Evolutionary conservation across 1,284 basidiomycete species (phyloP).

Genomic region (Ganoderma lingzhi): DNA sequence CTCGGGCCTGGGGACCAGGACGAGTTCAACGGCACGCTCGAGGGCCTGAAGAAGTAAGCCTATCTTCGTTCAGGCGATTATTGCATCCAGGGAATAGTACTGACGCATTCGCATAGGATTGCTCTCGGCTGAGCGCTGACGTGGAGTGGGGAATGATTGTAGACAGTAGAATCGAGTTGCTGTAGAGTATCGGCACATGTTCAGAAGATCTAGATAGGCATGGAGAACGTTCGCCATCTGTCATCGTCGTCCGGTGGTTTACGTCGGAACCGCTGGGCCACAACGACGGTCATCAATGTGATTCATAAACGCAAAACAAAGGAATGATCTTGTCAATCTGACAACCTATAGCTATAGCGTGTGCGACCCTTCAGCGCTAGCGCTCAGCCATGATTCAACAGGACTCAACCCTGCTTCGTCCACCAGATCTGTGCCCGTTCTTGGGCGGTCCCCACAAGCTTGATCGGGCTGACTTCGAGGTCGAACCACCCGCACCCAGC

Average conservation of each 20-base stretch:
- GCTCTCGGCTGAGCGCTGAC: not conserved
- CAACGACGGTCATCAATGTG: not conserved
- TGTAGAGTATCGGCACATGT: not conserved
- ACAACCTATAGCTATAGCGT: not conserved
- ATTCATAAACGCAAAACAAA: not conserved
- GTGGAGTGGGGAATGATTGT: not conserved
- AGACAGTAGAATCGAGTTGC: not conserved
- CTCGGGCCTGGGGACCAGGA: conserved; percentile 65
- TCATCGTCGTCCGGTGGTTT: not conserved
- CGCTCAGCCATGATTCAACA: not conserved
- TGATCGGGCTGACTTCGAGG: not conserved
- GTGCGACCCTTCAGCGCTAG: not conserved
- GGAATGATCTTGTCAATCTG: not conserved
- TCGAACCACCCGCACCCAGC: conserved; percentile 1
- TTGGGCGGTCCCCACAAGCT: not conserved
- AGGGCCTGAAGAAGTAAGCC: conserved; percentile 43
- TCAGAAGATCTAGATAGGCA: not conserved
- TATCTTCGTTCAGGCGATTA: not conserved
- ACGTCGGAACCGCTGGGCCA: too few relatives aligned
- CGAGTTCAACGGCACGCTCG: conserved; percentile 56
- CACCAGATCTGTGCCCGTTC: conserved; percentile 3
- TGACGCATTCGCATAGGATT: not conserved
- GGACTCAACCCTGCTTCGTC: not conserved
- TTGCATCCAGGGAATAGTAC: not conserved
- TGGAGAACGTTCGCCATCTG: not conserved